A percentile compares a stretch with the other conserved stretches of the same genome.
Evolutionary conservation across 305 asterid species (phyloP).

Genomic region (Solanum hybrid): DNA sequence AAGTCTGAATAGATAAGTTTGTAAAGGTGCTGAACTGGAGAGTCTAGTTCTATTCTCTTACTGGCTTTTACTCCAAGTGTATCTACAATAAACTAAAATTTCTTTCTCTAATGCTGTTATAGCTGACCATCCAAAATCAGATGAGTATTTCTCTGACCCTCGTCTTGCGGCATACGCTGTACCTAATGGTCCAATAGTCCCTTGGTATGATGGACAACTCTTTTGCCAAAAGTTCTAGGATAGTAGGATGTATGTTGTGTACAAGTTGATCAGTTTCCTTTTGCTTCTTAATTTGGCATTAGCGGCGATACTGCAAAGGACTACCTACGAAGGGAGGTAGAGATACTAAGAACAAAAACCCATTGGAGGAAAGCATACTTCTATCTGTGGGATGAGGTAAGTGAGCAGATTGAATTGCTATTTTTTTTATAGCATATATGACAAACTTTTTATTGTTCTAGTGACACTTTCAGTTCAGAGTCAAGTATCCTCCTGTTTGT

Average conservation of each 20-base stretch:
- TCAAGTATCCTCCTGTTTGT: not conserved
- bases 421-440: not conserved
- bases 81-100: not conserved
- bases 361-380: constrained; percentile 98
- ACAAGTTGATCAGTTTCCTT: constrained; percentile 22
- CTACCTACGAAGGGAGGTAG: constrained; percentile 76
- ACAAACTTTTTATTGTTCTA: not conserved
- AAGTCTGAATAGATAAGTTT: not conserved
- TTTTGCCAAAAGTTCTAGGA: constrained; percentile 9
- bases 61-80: not conserved
- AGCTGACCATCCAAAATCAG: constrained; percentile 99
- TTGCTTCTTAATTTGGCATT: constrained; percentile 34
- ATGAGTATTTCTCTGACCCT: constrained; percentile 88
- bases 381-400: constrained; percentile 99
- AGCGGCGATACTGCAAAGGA: constrained; percentile 72
- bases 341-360: constrained; percentile 63
- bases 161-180: constrained; percentile 98
- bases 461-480: not conserved
- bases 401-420: constrained; percentile 7
- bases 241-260: constrained; percentile 5
- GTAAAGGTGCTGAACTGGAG: not conserved
- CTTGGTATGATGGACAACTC: constrained; percentile 39
- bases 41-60: not conserved
- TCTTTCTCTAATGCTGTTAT: constrained; percentile 15
- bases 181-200: constrained; percentile 67